These are phyloP conservation scores for Rosellinia necatrix DNA, from an alignment of 2,329 filamentous ascomycete species.

Conservation along the genomic window DNA sequence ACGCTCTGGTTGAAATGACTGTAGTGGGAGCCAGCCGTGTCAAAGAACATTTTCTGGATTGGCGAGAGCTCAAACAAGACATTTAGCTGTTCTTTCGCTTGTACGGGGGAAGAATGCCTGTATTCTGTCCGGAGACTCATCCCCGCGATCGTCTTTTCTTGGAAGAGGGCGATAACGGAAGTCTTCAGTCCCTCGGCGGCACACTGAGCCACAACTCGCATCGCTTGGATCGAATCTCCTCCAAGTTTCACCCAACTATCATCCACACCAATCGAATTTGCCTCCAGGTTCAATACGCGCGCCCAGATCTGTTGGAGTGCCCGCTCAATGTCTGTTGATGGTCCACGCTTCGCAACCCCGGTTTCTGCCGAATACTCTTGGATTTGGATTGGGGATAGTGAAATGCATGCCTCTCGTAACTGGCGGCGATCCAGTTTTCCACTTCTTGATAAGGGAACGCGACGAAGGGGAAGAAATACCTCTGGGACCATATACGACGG, in stretches of 20 bases:
- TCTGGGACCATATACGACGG: slow-evolving; percentile 45
- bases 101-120: background rate
- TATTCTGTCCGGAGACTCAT: slow-evolving; percentile 42
- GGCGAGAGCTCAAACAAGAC: slow-evolving; percentile 47
- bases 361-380: background rate
- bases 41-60: slow-evolving; percentile 50
- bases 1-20: slow-evolving; percentile 37
- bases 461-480: slow-evolving; percentile 36
- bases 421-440: slow-evolving; percentile 41
- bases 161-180: slow-evolving; percentile 31
- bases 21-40: slow-evolving; percentile 37
- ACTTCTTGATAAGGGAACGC: slow-evolving; percentile 36
- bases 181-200: slow-evolving; percentile 38
- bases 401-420: slow-evolving; percentile 39
- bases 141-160: slow-evolving; percentile 22
- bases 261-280: slow-evolving; percentile 37
- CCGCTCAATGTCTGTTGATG: slow-evolving; percentile 8
- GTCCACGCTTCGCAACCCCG: background rate
- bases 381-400: slow-evolving; percentile 5
- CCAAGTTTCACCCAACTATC: slow-evolving; percentile 40
- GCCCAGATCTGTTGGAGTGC: slow-evolving; percentile 43
- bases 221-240: slow-evolving; percentile 51
- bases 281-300: slow-evolving; percentile 45
- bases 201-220: slow-evolving; percentile 48
- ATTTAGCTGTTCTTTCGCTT: background rate